Evolutionary conservation across 106 monocot genomes (phyloP).

Genomic region (Dendrobium catenatum): DNA sequence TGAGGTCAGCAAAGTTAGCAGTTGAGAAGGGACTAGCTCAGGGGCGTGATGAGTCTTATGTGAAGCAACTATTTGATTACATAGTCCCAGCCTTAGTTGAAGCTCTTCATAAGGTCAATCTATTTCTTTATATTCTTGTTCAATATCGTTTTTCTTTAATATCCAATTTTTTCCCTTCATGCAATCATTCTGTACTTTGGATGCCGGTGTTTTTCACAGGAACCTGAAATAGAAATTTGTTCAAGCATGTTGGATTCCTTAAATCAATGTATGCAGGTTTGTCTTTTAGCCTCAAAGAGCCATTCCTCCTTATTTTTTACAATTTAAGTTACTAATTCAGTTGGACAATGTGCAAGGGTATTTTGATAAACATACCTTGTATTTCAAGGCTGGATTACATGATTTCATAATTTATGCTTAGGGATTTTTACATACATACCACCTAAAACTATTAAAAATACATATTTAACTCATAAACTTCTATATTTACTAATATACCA

Average conservation of each 20-base stretch:
- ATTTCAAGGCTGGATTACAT: no score
- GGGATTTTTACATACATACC: no score
- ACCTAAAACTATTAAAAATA: no score
- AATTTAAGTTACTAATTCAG: not conserved
- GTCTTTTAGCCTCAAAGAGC: not conserved
- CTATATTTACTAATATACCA: no score
- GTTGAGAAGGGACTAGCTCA: constrained; percentile 80
- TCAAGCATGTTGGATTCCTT: constrained; percentile 34
- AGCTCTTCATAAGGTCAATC: constrained; percentile 78
- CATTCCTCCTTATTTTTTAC: not conserved
- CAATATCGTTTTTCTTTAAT: not conserved
- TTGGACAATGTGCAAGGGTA: no score
- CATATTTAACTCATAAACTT: no score
- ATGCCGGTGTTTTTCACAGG: constrained; percentile 9
- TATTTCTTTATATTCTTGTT: not conserved
- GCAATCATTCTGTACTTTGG: not conserved
- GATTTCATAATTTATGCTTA: no score
- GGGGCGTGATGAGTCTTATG: constrained; percentile 84
- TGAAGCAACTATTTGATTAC: constrained; percentile 84
- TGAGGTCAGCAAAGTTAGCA: constrained; percentile 85
- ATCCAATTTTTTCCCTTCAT: not conserved
- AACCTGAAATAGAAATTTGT: constrained; percentile 33
- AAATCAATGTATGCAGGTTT: constrained; percentile 35
- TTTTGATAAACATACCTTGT: no score
- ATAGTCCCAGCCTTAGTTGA: constrained; percentile 87